Evolutionary conservation across 2,329 filamentous ascomycete genomes (phyloP).

Genomic region (Sporothrix luriei): DNA sequence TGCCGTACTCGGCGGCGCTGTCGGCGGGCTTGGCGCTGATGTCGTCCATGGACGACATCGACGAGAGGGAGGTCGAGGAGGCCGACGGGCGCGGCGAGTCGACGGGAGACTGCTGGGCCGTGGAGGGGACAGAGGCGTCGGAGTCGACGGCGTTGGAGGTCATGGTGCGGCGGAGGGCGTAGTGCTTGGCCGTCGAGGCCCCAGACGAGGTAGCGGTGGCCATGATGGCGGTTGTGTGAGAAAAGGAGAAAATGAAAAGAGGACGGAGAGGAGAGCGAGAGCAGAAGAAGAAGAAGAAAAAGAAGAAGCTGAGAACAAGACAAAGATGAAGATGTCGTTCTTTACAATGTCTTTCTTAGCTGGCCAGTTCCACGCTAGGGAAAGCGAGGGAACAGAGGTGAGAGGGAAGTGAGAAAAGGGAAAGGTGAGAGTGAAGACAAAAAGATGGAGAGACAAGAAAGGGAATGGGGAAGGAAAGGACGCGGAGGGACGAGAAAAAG

Average conservation of each 20-base stretch:
- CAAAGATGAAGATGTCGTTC: background rate
- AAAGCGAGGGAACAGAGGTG: background rate
- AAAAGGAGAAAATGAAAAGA: background rate
- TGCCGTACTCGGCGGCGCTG: constrained; percentile 55
- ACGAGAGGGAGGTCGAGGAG: constrained; percentile 91
- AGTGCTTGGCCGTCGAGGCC: constrained; percentile 44
- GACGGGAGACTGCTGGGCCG: constrained; percentile 59
- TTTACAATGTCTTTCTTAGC: constrained; percentile 6
- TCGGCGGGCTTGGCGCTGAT: constrained; percentile 58
- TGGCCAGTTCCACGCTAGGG: constrained; percentile 15
- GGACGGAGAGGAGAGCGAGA: background rate
- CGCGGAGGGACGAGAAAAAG: background rate
- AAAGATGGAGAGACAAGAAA: background rate
- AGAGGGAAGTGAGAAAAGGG: constrained; percentile 12
- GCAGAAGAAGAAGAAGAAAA: background rate
- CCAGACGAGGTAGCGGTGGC: constrained; percentile 49
- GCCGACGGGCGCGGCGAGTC: constrained; percentile 65
- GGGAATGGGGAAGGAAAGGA: background rate
- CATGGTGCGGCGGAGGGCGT: constrained; percentile 53
- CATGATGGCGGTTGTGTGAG: constrained; percentile 43
- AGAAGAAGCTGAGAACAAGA: too few species aligned
- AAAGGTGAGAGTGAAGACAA: background rate
- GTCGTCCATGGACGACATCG: constrained; percentile 71
- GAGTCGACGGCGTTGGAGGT: constrained; percentile 48
- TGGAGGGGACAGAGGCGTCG: constrained; percentile 56